Percentiles rank a stretch among this genome's conserved stretches.
These are phyloP conservation scores for Cyberlindnera euphorbiae DNA, from an alignment of 805 yeast species.

Conservation along the genomic window DNA sequence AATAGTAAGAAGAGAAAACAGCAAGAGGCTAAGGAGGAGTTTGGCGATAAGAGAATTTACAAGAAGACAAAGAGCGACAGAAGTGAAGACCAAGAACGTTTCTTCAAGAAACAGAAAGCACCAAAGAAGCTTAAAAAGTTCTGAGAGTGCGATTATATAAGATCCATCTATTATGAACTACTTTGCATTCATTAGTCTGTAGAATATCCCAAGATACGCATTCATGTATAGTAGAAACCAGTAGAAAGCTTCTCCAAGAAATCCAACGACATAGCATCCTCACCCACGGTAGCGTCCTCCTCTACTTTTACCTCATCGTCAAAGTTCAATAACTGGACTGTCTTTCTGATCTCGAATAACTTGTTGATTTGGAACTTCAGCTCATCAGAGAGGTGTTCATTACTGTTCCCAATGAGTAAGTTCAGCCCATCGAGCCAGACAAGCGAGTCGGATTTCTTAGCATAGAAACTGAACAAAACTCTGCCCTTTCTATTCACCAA, in stretches of 20 bases:
- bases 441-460: constrained; percentile 60
- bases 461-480: constrained; percentile 54
- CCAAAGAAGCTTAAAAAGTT: constrained; percentile 10
- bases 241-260: constrained; percentile 17
- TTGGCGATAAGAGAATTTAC: constrained; percentile 46
- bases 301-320: constrained; percentile 5
- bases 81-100: constrained; percentile 41
- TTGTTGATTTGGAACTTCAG: constrained; percentile 40
- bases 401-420: constrained; percentile 36
- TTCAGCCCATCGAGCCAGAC: constrained; percentile 80
- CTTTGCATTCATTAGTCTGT: not conserved
- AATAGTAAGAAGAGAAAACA: constrained; percentile 72
- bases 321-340: constrained; percentile 40
- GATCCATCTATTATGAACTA: not conserved
- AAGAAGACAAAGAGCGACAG: constrained; percentile 81
- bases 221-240: constrained; percentile 20
- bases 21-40: constrained; percentile 56
- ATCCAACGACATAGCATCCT: constrained; percentile 8
- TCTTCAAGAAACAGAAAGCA: constrained; percentile 23
- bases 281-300: constrained; percentile 5
- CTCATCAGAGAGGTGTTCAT: constrained; percentile 35
- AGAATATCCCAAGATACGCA: not conserved
- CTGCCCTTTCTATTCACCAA: constrained; percentile 40
- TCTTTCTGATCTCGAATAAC: constrained; percentile 40
- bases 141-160: not conserved